Percentiles rank a stretch among this genome's conserved stretches.
Evolutionary conservation across 2,329 filamentous ascomycete species (phyloP).

Genomic region (Epichloe sibirici): DNA sequence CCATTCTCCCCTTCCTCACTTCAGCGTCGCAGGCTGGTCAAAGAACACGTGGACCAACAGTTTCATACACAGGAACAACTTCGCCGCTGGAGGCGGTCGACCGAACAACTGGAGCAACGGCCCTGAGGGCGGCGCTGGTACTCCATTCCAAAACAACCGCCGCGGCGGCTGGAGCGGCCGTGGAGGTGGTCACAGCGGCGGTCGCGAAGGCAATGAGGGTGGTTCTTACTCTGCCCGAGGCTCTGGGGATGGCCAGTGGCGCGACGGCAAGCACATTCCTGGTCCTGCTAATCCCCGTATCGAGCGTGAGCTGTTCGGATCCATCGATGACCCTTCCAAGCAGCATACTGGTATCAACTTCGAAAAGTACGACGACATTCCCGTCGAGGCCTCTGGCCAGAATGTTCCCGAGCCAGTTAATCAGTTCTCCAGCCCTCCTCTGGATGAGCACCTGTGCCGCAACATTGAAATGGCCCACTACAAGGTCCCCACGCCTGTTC

Average conservation of each 20-base stretch:
- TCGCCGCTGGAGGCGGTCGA: constrained; percentile 16
- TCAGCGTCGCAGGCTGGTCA: neutral
- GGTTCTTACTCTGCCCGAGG: constrained; percentile 52
- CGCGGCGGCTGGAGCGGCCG: constrained; percentile 22
- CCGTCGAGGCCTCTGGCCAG: constrained; percentile 89
- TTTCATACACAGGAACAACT: constrained; percentile 3
- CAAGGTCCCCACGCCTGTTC: constrained; percentile 90
- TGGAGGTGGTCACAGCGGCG: constrained; percentile 21
- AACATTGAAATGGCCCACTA: constrained; percentile 95
- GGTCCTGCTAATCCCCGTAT: constrained; percentile 78
- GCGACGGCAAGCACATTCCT: constrained; percentile 89
- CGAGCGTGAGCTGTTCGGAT: constrained; percentile 92
- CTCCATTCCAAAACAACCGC: constrained; percentile 16
- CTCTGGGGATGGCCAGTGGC: constrained; percentile 92
- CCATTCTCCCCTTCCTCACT: neutral
- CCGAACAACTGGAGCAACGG: constrained; percentile 23
- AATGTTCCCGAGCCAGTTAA: constrained; percentile 87
- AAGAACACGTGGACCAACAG: neutral
- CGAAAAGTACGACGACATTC: constrained; percentile 99
- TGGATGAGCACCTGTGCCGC: constrained; percentile 82
- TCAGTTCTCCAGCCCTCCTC: constrained; percentile 83
- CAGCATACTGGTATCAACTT: constrained; percentile 99
- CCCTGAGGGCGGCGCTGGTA: constrained; percentile 7
- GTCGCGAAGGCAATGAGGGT: constrained; percentile 33
- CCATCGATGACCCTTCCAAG: constrained; percentile 83